These are phyloP conservation scores for Tylopilus cervinicoccineus DNA, from an alignment of 768 basidiomycete species.

Conservation along the genomic window DNA sequence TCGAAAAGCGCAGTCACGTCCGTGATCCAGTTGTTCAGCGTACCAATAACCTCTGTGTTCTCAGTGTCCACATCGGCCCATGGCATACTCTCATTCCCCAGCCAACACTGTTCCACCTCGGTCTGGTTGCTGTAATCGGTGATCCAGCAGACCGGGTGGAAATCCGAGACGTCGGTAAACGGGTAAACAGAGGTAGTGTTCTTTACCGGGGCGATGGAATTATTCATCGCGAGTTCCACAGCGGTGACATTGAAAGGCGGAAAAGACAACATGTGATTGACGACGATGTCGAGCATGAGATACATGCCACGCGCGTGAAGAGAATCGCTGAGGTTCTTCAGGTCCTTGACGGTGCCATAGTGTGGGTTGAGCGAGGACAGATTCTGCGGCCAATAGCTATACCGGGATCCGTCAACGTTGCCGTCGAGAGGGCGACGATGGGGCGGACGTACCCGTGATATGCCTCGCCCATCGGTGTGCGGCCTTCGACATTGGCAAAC, in stretches of 20 bases:
- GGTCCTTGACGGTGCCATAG: slow-evolving; percentile 50
- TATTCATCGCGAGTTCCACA: slow-evolving; percentile 13
- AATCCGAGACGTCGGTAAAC: slow-evolving; percentile 34
- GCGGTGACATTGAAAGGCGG: slow-evolving; percentile 24
- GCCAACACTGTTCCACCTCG: slow-evolving; percentile 55
- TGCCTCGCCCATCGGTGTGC: slow-evolving; percentile 48
- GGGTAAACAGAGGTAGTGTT: slow-evolving; percentile 23
- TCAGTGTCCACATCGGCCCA: slow-evolving; percentile 59
- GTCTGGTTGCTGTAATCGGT: slow-evolving; percentile 44
- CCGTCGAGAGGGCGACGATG: background rate
- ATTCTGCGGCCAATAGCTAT: slow-evolving; percentile 50
- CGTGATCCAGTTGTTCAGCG: slow-evolving; percentile 46
- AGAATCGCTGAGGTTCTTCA: slow-evolving; percentile 43
- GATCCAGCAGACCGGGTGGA: slow-evolving; percentile 41
- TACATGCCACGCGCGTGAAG: slow-evolving; percentile 53
- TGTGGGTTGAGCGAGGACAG: slow-evolving; percentile 46
- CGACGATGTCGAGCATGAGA: slow-evolving; percentile 60
- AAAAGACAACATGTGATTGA: slow-evolving; percentile 54
- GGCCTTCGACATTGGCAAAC: slow-evolving; percentile 45
- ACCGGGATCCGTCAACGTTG: background rate
- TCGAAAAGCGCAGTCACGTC: slow-evolving; percentile 43
- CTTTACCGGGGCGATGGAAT: slow-evolving; percentile 7
- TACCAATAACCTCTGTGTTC: slow-evolving; percentile 38
- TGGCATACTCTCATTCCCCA: slow-evolving; percentile 51
- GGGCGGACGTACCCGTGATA: slow-evolving; percentile 45